These are phyloP conservation scores for Backusella westeae DNA, from an alignment of 192 early-diverging fungal species.

Conservation along the genomic window DNA sequence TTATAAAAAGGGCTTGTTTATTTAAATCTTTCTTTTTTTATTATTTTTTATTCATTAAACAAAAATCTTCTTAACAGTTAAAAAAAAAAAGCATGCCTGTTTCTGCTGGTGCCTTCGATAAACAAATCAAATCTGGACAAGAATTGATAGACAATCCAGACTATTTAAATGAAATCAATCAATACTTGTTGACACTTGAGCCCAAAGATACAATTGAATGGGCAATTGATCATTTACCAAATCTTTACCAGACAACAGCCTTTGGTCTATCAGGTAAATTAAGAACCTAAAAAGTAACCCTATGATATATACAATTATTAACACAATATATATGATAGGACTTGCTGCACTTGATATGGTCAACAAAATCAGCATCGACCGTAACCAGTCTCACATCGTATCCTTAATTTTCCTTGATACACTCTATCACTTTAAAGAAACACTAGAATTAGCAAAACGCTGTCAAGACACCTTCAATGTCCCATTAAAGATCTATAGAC, in stretches of 20 bases:
- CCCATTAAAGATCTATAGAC: conserved; percentile 72
- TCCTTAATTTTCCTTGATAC: conserved; percentile 94
- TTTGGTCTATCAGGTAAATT: conserved; percentile 77
- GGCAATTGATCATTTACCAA: conserved; percentile 78
- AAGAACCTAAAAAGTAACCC: background rate
- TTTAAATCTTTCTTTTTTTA: background rate
- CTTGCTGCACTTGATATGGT: conserved; percentile 87
- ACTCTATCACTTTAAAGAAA: conserved; percentile 93
- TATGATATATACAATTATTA: no score
- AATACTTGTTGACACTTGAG: conserved; percentile 59
- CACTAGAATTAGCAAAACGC: conserved; percentile 71
- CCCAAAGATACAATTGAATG: conserved; percentile 85
- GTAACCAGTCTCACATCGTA: conserved; percentile 48
- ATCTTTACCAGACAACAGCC: conserved; percentile 90
- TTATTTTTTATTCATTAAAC: background rate
- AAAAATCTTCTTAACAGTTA: background rate
- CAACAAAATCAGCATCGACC: conserved; percentile 59
- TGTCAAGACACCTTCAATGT: conserved; percentile 67
- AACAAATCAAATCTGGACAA: conserved; percentile 19
- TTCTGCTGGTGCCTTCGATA: conserved; percentile 7
- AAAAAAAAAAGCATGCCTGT: conserved; percentile 29
- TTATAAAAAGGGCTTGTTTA: background rate
- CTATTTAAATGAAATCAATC: conserved; percentile 75
- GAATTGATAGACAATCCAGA: conserved; percentile 44
- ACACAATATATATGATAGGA: conserved; percentile 22